Evolutionary conservation across 1,284 basidiomycete species (phyloP), one percentile per base, ranked within the genome.

Genomic region (Marasmius tenuissimus): DNA sequence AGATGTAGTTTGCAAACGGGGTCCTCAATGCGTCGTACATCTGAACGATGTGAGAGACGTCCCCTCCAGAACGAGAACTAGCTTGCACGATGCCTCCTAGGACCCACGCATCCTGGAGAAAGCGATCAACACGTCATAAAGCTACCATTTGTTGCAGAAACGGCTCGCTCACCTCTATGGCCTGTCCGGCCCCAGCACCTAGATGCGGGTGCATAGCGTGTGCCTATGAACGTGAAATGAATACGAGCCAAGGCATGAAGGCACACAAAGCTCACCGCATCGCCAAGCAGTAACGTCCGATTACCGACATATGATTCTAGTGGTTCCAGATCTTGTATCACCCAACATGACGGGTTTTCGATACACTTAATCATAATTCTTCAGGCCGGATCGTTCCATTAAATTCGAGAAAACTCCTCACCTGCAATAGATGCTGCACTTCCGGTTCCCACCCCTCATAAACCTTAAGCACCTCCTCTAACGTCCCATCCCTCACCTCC

Each of bases 381-480:
- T 12, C 7, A 47, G 7, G 5, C 14, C 8, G 27, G 7, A 78
- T 61, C 3, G 69, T 71, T 73, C 74, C 78, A 14, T 48, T 56
- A 35, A 39, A 37, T 38, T 42, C 59, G 58, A 57, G n/a, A 33
- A 14, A 4, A 47, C 7, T 48, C 59, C 67, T 55, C 61, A 82
- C 81, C 63, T 77, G 72, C 3, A 79, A 60, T n/a, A 85, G 58
- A 4, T 73, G 74, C 56, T 69, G 71, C 1, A 76, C 77, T 55
- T 77, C 78, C 5, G 71, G 66, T 59, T 84, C 82, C 78, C 80
- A 84, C 8, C 71, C 71, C 2, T 63, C 65, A 55, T 76, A 82
- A 5, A 65, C 60, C 48, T 74, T 57, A 35, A 65, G 12, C 57
- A 77, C 18, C 72, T 73, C 73, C 65, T 72, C 58, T 62, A 63